Evolutionary conservation across 306 rosid species (phyloP), one percentile per base, ranked within the genome.

Genomic region (Cicer pinnatifidum): DNA sequence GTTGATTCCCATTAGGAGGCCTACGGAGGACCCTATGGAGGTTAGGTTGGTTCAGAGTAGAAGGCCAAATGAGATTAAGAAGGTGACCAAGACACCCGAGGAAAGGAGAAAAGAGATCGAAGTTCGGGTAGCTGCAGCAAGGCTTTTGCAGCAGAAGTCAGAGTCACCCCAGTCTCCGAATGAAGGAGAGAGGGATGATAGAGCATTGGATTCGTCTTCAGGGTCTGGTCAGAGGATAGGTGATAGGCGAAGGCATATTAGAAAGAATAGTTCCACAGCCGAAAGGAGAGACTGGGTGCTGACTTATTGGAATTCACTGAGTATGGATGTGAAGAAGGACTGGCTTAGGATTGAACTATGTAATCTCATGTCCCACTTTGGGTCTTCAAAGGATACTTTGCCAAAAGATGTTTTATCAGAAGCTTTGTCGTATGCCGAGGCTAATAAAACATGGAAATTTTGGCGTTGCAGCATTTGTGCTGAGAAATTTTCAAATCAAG

Each of bases 61-160:
- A 71, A 82, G 97, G 91, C 97, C 99, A 6, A 95, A 95, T 68
- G 99, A 95, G 88, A 95, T 95, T 46, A 95, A 92, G 84, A 95
- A 92, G 86, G 97, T 87, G 12, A 88, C 93, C 23, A 95, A 92
- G 84, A 91, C 99, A 0, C 92, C 84, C 0, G 99, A 95, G 69
- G 99, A 95, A 83, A 83, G 97, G 35, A 82, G 99, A 70, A 90
- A 91, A 76, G 97, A 95, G 85, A 92, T 95, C 60, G 99, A 92
- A 85, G 99, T 95, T 11, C 84, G 96, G 41, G 97, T 95, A 8
- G 99, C 99, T 10, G 99, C 99, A 13, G 99, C 99, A 13, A 90
- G 99, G 86, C 70, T 95, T 50, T 40, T 95, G 90, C 99, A 91
- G 87, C 96, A 94, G 45, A 87, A 94, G 87, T 83, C 91, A n/a